Conservation (phyloP, 2,329 filamentous ascomycete species). For the Hyphodiscus sp. region DNA sequence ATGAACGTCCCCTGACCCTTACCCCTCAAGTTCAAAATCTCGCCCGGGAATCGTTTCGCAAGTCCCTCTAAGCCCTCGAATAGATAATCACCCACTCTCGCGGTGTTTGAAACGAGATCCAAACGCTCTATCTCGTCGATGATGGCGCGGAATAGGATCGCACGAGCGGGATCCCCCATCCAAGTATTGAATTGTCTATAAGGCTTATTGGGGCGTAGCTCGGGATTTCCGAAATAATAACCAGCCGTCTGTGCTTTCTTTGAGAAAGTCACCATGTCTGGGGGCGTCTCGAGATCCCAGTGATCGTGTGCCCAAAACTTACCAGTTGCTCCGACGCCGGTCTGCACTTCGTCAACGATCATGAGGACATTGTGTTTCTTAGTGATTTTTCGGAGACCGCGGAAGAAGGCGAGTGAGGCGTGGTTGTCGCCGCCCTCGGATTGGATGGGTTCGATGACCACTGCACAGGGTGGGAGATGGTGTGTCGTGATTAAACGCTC, state of each 20-base stretch:
- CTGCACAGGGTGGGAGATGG: constrained; percentile 65
- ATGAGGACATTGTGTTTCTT: constrained; percentile 58
- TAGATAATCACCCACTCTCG: constrained; percentile 55
- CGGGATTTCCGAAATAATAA: constrained; percentile 74
- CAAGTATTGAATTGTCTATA: constrained; percentile 86
- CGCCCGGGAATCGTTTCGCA: constrained; percentile 58
- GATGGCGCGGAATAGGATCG: constrained; percentile 71
- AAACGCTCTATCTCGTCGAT: constrained; percentile 66
- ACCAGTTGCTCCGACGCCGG: constrained; percentile 72
- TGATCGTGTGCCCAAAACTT: constrained; percentile 86
- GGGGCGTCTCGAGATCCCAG: constrained; percentile 65
- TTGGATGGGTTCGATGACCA: constrained; percentile 75
- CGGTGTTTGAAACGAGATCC: constrained; percentile 50
- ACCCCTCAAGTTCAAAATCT: constrained; percentile 68
- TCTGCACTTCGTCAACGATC: constrained; percentile 82
- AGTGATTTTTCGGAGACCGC: constrained; percentile 64
- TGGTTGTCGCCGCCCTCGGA: constrained; percentile 82
- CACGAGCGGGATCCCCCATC: constrained; percentile 77
- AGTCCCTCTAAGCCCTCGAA: constrained; percentile 40
- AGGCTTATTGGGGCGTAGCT: constrained; percentile 61
- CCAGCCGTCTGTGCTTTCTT: constrained; percentile 84
- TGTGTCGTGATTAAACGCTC: constrained; percentile 62
- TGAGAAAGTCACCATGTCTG: constrained; percentile 83
- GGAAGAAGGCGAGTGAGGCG: constrained; percentile 73
- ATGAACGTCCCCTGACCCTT: constrained; percentile 75